A percentile compares a stretch with the other conserved stretches of the same genome.
Evolutionary conservation across 805 yeast species (phyloP).

Genomic region (Schwanniomyces sp.): DNA sequence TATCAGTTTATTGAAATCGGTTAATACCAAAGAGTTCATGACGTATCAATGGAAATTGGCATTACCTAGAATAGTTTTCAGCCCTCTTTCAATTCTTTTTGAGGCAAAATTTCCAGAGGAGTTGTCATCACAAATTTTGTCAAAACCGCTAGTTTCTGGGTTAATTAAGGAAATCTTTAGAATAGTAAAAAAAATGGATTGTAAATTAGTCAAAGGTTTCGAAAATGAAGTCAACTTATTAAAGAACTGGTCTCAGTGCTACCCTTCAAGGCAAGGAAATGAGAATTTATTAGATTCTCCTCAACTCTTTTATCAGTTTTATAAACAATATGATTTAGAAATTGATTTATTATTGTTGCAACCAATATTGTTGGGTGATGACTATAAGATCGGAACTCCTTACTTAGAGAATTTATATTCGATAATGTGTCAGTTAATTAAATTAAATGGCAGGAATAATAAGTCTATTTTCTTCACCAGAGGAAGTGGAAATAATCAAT

Average conservation of each 20-base stretch:
- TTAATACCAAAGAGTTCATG: constrained; percentile 56
- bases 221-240: constrained; percentile 65
- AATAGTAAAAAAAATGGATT: constrained; percentile 75
- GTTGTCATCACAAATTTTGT: constrained; percentile 66
- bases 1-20: constrained; percentile 49
- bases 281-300: constrained; percentile 49
- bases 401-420: constrained; percentile 87
- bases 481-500: constrained; percentile 6
- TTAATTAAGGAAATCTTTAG: constrained; percentile 71
- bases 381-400: constrained; percentile 81
- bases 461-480: constrained; percentile 32
- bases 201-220: constrained; percentile 65
- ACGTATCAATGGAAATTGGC: constrained; percentile 86
- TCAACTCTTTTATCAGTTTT: constrained; percentile 64
- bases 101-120: constrained; percentile 65
- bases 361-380: constrained; percentile 89
- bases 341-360: constrained; percentile 78
- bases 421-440: constrained; percentile 61
- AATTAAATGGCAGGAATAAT: constrained; percentile 35
- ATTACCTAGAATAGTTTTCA: constrained; percentile 73
- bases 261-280: constrained; percentile 30
- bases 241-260: constrained; percentile 50
- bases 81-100: constrained; percentile 71
- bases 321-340: constrained; percentile 50
- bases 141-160: constrained; percentile 84